These are phyloP conservation scores for Colletotrichum cordylinicola DNA, from an alignment of 2,329 filamentous ascomycete species.

Conservation along the genomic window DNA sequence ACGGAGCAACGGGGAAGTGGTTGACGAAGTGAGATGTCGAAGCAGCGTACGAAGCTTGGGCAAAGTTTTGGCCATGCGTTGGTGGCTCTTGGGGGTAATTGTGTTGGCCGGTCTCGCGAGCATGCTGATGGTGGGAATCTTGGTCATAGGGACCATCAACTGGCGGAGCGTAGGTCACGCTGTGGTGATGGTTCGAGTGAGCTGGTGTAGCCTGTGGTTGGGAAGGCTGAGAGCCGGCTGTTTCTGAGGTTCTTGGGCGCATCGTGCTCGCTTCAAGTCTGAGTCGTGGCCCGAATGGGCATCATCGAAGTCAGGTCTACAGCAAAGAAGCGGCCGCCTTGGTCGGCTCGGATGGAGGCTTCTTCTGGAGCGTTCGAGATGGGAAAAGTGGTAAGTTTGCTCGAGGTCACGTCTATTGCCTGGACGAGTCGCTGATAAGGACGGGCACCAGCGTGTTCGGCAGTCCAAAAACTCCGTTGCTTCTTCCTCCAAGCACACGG, in stretches of 20 bases:
- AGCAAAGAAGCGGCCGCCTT: not conserved
- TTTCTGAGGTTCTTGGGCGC: constrained; percentile 15
- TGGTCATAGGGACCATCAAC: not conserved
- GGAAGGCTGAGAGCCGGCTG: constrained; percentile 8
- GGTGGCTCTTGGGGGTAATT: not conserved
- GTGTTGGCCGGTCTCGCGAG: constrained; percentile 7
- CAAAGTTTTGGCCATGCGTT: not conserved
- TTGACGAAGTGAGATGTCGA: not conserved
- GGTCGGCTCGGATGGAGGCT: not conserved
- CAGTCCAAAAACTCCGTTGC: not conserved
- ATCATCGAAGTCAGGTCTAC: constrained; percentile 4
- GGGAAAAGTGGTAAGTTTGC: not conserved
- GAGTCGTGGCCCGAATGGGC: constrained; percentile 12
- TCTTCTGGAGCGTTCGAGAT: not conserved
- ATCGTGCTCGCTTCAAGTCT: constrained; percentile 10
- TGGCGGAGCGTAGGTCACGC: not conserved
- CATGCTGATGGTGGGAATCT: not conserved
- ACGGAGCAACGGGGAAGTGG: constrained; percentile 14
- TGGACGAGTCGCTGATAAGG: not conserved
- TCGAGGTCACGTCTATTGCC: not conserved
- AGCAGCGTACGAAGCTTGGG: not conserved
- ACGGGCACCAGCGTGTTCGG: not conserved
- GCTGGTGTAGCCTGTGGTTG: constrained; percentile 11
- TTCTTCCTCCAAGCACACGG: not conserved
- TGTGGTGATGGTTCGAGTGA: constrained; percentile 13